Conservation (phyloP, 2,329 filamentous ascomycete species). For the Hypocrella siamensis region DNA sequence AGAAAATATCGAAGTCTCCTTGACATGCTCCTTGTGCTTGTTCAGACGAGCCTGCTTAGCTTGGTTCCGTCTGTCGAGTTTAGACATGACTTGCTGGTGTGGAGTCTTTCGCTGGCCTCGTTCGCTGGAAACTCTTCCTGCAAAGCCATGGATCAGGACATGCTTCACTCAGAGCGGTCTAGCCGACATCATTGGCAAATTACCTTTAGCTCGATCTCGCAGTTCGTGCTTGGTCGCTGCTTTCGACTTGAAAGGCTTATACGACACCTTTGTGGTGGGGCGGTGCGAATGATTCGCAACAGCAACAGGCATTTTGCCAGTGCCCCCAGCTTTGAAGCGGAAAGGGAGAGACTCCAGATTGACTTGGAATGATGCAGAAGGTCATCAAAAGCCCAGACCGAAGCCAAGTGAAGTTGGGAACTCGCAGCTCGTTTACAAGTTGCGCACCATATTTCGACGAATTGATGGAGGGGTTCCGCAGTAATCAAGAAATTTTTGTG, state of each 20-base stretch:
- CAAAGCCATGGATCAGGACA: not conserved
- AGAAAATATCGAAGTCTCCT: constrained; percentile 67
- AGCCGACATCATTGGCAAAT: too few relatives aligned
- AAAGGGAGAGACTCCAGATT: constrained; percentile 61
- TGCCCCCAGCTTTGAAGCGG: constrained; percentile 71
- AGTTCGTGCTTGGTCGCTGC: constrained; percentile 79
- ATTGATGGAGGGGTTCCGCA: constrained; percentile 21
- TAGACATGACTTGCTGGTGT: constrained; percentile 94
- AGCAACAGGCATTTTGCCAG: constrained; percentile 58
- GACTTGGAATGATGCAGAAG: too few relatives aligned
- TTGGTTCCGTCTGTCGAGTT: constrained; percentile 88
- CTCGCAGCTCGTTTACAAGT: too few relatives aligned
- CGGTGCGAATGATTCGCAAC: constrained; percentile 66
- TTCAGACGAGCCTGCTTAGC: constrained; percentile 75
- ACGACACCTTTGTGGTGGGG: constrained; percentile 73
- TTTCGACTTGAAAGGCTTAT: constrained; percentile 87
- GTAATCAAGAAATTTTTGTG: constrained; percentile 22
- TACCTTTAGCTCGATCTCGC: constrained; percentile 76
- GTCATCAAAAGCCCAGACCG: too few relatives aligned
- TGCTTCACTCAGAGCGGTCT: not conserved
- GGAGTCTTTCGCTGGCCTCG: constrained; percentile 68
- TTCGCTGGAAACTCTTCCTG: constrained; percentile 67
- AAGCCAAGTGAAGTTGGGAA: too few relatives aligned
- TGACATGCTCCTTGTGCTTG: constrained; percentile 72
- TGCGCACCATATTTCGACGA: too few relatives aligned